Conservation (phyloP, 805 yeast genomes). For the Kregervanrija delftensis region DNA sequence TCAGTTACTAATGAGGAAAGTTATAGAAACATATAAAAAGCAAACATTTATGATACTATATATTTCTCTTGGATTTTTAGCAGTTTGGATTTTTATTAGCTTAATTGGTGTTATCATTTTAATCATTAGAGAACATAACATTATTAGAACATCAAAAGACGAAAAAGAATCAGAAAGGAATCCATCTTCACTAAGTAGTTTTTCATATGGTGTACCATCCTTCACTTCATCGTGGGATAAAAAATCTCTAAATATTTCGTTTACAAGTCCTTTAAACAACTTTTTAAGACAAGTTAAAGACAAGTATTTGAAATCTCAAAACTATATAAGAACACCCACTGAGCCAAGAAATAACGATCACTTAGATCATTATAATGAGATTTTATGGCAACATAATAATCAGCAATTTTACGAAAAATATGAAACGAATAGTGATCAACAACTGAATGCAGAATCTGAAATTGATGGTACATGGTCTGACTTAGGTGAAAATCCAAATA, state of each 20-base stretch:
- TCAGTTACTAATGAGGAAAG: constrained; percentile 16
- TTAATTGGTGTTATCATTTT: constrained; percentile 13
- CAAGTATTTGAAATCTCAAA: constrained; percentile 1
- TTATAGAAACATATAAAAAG: constrained; percentile 29
- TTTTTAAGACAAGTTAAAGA: constrained; percentile 7
- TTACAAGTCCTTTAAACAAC: not conserved
- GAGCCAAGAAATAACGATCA: not conserved
- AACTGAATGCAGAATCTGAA: too few species aligned
- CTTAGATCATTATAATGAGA: too few species aligned
- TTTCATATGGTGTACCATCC: too few species aligned
- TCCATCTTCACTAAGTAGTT: not conserved
- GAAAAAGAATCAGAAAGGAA: not conserved
- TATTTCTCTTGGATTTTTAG: constrained; percentile 38
- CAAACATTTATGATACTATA: constrained; percentile 39
- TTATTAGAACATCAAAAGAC: not conserved
- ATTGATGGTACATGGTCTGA: too few species aligned
- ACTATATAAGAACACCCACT: constrained; percentile 8
- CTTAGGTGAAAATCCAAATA: too few species aligned
- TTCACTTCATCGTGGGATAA: not conserved
- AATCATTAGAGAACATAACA: constrained; percentile 6
- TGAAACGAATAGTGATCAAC: too few species aligned
- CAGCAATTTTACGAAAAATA: too few species aligned
- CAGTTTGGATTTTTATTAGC: constrained; percentile 42
- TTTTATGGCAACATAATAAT: too few species aligned
- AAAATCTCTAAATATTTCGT: constrained; percentile 9